These are phyloP conservation scores for Solanum habrochaites DNA, from an alignment of 257 asterid genomes.

Conservation along the genomic window DNA sequence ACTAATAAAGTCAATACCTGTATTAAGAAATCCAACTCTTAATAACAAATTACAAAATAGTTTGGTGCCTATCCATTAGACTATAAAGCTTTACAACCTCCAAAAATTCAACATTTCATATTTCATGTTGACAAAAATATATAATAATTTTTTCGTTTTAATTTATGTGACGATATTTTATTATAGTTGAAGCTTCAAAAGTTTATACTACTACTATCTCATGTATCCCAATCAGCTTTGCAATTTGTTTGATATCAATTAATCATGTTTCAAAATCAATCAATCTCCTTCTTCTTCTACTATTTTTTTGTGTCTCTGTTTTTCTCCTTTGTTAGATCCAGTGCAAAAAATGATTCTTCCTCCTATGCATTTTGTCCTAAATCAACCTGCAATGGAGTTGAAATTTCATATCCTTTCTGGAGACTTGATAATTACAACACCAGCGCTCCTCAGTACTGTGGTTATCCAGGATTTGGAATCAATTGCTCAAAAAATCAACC, in stretches of 20 bases:
- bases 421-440: not conserved
- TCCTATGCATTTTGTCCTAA: not conserved
- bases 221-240: not conserved
- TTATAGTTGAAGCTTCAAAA: not conserved
- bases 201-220: not conserved
- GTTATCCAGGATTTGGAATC: slow-evolving; percentile 15
- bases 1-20: not conserved
- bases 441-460: slow-evolving; percentile 2
- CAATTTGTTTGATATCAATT: not conserved
- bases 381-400: not conserved
- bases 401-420: slow-evolving; percentile 16
- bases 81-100: not conserved
- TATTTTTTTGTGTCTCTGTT: not conserved
- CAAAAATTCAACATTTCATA: not conserved
- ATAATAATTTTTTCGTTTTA: not conserved
- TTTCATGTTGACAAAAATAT: not conserved
- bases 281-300: not conserved
- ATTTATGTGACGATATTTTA: not conserved
- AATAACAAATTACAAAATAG: not conserved
- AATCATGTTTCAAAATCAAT: not conserved
- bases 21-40: not conserved
- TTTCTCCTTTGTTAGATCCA: not conserved
- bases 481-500: not conserved
- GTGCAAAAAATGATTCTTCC: not conserved
- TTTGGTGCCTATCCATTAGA: not conserved